These are phyloP conservation scores for Mrakia gelida DNA, from an alignment of 768 basidiomycete species.

Conservation along the genomic window DNA sequence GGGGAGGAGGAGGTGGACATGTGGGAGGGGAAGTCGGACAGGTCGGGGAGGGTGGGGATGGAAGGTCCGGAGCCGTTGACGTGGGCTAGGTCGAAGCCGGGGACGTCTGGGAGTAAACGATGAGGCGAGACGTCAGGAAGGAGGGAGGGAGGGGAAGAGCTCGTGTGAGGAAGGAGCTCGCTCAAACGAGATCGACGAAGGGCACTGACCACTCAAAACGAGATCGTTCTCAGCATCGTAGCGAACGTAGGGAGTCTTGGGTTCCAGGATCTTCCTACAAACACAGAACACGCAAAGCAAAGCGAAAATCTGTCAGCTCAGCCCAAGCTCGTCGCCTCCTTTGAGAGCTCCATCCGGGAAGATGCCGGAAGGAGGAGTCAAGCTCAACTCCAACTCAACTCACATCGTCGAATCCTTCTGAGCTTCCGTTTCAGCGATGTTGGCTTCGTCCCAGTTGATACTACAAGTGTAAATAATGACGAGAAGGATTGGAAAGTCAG, in stretches of 20 bases:
- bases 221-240: slow-evolving; percentile 42
- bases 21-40: neutral
- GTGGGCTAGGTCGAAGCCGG: slow-evolving; percentile 65
- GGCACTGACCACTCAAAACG: slow-evolving; percentile 55
- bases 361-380: neutral
- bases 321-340: too few species aligned
- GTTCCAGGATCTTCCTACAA: slow-evolving; percentile 83
- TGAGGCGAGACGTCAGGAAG: too few species aligned
- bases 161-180: neutral
- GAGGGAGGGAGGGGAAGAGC: neutral
- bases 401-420: slow-evolving; percentile 89
- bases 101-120: slow-evolving; percentile 79
- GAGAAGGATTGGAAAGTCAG: neutral
- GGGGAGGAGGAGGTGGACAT: slow-evolving; percentile 21
- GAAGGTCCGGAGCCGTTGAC: slow-evolving; percentile 39
- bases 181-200: neutral
- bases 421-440: slow-evolving; percentile 84
- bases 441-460: slow-evolving; percentile 92
- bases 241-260: slow-evolving; percentile 92
- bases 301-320: neutral
- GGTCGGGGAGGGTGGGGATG: slow-evolving; percentile 1
- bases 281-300: too few species aligned
- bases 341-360: neutral
- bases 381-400: slow-evolving; percentile 31
- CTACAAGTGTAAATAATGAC: slow-evolving; percentile 43